Conservation (phyloP, 192 early-diverging fungal species). For the Coemansia sp. region DNA sequence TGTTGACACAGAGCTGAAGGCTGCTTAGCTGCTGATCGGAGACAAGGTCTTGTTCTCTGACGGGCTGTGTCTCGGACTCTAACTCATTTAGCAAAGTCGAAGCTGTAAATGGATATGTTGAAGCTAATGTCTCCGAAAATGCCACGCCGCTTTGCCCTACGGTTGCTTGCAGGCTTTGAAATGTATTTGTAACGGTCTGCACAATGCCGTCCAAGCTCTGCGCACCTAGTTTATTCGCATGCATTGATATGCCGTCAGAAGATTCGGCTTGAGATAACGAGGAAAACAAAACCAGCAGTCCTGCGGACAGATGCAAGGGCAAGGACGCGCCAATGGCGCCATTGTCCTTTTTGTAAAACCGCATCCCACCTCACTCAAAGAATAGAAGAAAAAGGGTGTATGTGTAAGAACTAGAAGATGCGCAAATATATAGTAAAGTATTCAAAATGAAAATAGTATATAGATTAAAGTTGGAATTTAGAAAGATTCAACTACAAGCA, state of each 20-base stretch:
- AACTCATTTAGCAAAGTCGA: not conserved
- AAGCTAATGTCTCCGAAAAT: not conserved
- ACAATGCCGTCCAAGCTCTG: not conserved
- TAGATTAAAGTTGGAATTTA: too few species aligned
- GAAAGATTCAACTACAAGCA: too few species aligned
- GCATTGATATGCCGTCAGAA: not conserved
- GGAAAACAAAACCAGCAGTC: not conserved
- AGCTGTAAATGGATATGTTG: not conserved
- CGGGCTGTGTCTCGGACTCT: constrained; percentile 5
- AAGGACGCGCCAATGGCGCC: not conserved
- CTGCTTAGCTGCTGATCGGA: constrained; percentile 19
- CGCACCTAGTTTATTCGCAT: not conserved
- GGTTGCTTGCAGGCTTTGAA: not conserved
- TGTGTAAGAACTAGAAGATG: not conserved
- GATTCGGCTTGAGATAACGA: not conserved
- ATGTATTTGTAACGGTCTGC: not conserved
- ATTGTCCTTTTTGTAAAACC: not conserved
- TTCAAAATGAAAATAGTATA: not conserved
- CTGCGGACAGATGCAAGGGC: not conserved
- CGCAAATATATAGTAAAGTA: not conserved
- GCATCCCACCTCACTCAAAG: not conserved
- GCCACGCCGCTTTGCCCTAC: not conserved
- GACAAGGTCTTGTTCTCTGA: constrained; percentile 29
- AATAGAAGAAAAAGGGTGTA: not conserved
- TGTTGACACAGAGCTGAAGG: not conserved